Evolutionary conservation across 345 rosid species (phyloP).

Genomic region (Bruguiera parviflora): DNA sequence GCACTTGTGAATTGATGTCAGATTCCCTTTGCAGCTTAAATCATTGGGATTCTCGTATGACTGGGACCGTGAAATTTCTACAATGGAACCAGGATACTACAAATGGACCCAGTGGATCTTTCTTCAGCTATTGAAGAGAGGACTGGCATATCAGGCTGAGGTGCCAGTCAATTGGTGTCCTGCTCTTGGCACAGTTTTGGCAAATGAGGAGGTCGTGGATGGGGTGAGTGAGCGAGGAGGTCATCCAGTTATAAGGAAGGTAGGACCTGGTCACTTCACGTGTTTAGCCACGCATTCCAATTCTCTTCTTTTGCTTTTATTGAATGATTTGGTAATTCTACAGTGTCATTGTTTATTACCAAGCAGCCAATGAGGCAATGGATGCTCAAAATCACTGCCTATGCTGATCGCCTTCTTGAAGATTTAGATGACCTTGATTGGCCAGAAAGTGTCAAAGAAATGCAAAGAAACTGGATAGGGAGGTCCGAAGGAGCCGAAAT

Average conservation of each 20-base stretch:
- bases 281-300: conserved; percentile 4
- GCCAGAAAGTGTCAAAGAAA: conserved; percentile 92
- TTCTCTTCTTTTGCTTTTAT: conserved; percentile 35
- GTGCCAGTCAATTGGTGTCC: conserved; percentile 99
- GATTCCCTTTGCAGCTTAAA: conserved; percentile 65
- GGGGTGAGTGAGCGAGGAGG: conserved; percentile 98
- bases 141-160: conserved; percentile 99
- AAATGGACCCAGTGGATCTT: conserved; percentile 99
- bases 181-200: conserved; percentile 97
- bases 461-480: conserved; percentile 97
- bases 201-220: conserved; percentile 96
- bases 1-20: conserved; percentile 12
- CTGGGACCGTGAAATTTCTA: conserved; percentile 97
- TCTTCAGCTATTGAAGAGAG: conserved; percentile 91
- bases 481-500: conserved; percentile 87
- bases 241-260: conserved; percentile 95
- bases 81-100: conserved; percentile 79
- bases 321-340: conserved; percentile 69
- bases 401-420: conserved; percentile 87
- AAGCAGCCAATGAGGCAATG: conserved; percentile 99
- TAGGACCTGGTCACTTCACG: conserved; percentile 19
- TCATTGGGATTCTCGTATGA: conserved; percentile 89
- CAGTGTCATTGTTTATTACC: conserved; percentile 95
- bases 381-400: conserved; percentile 94
- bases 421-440: conserved; percentile 90